Base-by-base conservation (phyloP, 2,329 filamentous ascomycete genomes). In the Calonectria multiphialidica region DNA sequence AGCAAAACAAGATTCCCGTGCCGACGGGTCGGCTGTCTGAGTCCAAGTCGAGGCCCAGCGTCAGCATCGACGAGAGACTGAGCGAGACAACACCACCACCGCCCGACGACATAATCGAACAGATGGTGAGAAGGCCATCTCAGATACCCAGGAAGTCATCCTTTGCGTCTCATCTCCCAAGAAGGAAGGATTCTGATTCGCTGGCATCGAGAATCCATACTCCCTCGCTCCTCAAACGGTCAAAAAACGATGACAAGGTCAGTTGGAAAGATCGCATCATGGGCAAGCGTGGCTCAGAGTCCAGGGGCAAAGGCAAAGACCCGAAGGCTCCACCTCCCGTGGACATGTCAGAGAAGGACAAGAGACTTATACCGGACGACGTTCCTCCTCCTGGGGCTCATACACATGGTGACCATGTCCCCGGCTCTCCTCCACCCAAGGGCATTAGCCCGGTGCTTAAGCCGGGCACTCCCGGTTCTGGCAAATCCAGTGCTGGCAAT, bases 191-290 rank as follows among this genome's bases (percentile, higher is more conserved):
- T 9, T 59, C 35, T 5, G 53, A 59, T 9, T 59, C 53, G n/a
- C 35, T 40, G 16, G 21, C 53, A 59, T 59, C 53, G 10, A 59
- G 35, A 37, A 25, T 59, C 8, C 53, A 59, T 16, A 25, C 53
- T 7, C 49, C 68, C 21, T 25, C 37, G 9, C 50, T 45, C 25
- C 37, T 45, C 18, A 71, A 62, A 30, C 57, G 40, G 13, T 64
- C 49, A n/a, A 44, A 47, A 45, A 40, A 21, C 42, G 55, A 55
- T 2, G 59, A 68, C 10, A 65, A 42, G 30, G 55, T 40, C 42
- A 69, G 70, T 23, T 72, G 70, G 70, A 72, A 44, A 23, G 63
- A 71, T 16, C 40, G 57, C 25, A 64, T 72, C n/a, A 63, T 53
- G 40, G 66, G 70, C 18, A 72, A 61, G 66, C 65, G 70, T 44